phyloP scores from a whole-genome alignment of 2,329 filamentous ascomycete genomes.

The Alternaria novae-zelandiae region DNA sequence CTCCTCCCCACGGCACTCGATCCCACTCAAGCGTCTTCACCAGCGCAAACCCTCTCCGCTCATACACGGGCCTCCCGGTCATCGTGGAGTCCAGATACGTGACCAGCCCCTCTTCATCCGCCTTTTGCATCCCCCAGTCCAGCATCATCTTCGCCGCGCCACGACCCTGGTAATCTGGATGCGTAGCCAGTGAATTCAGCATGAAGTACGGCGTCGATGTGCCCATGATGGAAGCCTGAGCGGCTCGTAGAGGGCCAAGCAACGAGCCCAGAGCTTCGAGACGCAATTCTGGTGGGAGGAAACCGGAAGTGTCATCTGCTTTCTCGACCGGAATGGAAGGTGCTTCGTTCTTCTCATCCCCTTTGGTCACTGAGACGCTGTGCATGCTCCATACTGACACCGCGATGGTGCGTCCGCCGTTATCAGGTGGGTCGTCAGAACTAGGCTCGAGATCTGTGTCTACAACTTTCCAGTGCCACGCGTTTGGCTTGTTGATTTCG shows the following conservation, averaged over 20 bases:
- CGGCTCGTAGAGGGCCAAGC: constrained; percentile 29
- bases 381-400: constrained; percentile 36
- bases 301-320: constrained; percentile 60
- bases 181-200: constrained; percentile 42
- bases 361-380: constrained; percentile 10
- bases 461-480: constrained; percentile 42
- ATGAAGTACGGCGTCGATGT: constrained; percentile 28
- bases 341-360: background rate
- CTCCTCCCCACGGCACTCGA: constrained; percentile 33
- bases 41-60: constrained; percentile 36
- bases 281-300: constrained; percentile 72
- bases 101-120: constrained; percentile 47
- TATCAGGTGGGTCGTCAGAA: constrained; percentile 29
- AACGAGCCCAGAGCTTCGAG: constrained; percentile 35
- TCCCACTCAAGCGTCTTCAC: constrained; percentile 31
- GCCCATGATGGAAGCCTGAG: constrained; percentile 37
- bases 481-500: constrained; percentile 29
- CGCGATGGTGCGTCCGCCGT: constrained; percentile 36
- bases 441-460: constrained; percentile 34
- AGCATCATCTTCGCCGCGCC: constrained; percentile 50
- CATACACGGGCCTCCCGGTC: constrained; percentile 49
- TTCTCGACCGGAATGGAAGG: constrained; percentile 4
- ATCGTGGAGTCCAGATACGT: constrained; percentile 51
- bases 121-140: constrained; percentile 49
- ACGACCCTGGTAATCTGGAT: constrained; percentile 49